Conservation (phyloP, 208 protist genomes). For the Leishmania braziliensis region DNA sequence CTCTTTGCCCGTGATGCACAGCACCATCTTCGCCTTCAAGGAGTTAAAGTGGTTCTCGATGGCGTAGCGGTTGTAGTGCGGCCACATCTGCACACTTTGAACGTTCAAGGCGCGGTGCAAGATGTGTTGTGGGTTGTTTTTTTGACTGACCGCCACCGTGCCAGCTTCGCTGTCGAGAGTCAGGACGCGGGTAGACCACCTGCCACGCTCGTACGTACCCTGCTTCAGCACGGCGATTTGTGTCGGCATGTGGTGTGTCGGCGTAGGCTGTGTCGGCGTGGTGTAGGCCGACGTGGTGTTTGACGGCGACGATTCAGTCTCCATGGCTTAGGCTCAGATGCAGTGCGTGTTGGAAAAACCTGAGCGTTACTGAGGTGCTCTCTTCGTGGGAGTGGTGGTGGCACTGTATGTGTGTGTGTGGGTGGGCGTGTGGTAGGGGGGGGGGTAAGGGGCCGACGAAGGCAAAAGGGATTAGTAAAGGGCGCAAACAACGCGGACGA, state of each 20-base stretch:
- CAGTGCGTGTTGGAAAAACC: background rate
- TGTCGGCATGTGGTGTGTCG: too few relatives aligned
- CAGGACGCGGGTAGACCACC: constrained; percentile 18
- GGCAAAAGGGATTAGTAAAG: background rate
- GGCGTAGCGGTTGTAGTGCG: background rate
- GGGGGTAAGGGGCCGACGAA: background rate
- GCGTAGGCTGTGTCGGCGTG: background rate
- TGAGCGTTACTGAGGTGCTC: background rate
- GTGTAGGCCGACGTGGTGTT: too few relatives aligned
- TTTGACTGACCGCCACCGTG: constrained; percentile 14
- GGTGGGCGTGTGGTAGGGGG: background rate
- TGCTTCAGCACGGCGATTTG: constrained; percentile 16
- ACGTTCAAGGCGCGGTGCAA: constrained; percentile 8
- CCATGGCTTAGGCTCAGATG: background rate
- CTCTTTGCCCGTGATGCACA: background rate
- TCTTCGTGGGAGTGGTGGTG: too few relatives aligned
- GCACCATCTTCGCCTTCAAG: constrained; percentile 9
- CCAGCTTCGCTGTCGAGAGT: constrained; percentile 15
- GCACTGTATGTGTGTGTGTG: too few relatives aligned
- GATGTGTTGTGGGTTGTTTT: constrained; percentile 3
- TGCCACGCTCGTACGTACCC: constrained; percentile 4
- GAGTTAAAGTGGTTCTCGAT: background rate
- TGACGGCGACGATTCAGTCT: background rate
- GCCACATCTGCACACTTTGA: constrained; percentile 12
- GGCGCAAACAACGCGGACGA: background rate